Base-by-base conservation (phyloP, 345 rosid species). In the Lenwebbia sp. region DNA sequence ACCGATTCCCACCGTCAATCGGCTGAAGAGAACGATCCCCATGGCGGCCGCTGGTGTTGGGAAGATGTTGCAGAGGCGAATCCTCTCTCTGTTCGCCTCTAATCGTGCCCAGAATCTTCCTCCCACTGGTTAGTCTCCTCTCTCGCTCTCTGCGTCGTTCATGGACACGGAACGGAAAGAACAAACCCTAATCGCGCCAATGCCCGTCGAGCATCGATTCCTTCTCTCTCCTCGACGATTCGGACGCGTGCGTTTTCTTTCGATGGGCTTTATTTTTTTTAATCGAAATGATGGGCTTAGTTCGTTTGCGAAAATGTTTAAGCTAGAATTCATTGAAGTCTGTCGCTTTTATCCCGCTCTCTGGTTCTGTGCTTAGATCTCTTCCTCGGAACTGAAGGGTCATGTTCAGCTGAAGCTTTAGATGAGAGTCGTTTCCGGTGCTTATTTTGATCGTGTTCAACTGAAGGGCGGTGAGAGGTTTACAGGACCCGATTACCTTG, bases 11-110 rank as follows among this genome's bases (percentile, higher is more conserved):
- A 82, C 50, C 30, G 1, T 65, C 12, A 19, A 17, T 8, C 76
- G 25, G 76, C 19, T 19, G 76, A 8, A 65, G 76, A 52, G 13
- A 49, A 49, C 51, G 51, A 49, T 5, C 49, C 53, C 65, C 70
- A 85, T 76, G 86, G 86, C 86, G 86, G 89, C 87, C 3, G 84
- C 87, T 49, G 82, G 90, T 17, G 44, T 19, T 19, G 76, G 44
- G 76, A 65, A 33, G 87, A 86, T 89, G 60, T 21, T 88, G 47
- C 91, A 81, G 84, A 89, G 87, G 85, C 92, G 91, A n/a, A n/a
- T 87, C 2, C 85, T 90, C 55, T 86, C 92, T 60, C 78, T 57
- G 7, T 41, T 90, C 82, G 21, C 87, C 65, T 83, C 47, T 57
- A 54, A 86, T 83, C 60, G 55, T 33, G 70, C 82, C 51, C 56